A percentile compares a stretch with the other conserved stretches of the same genome.
Evolutionary conservation across 768 basidiomycete species (phyloP).

Genomic region (Russula sp.): DNA sequence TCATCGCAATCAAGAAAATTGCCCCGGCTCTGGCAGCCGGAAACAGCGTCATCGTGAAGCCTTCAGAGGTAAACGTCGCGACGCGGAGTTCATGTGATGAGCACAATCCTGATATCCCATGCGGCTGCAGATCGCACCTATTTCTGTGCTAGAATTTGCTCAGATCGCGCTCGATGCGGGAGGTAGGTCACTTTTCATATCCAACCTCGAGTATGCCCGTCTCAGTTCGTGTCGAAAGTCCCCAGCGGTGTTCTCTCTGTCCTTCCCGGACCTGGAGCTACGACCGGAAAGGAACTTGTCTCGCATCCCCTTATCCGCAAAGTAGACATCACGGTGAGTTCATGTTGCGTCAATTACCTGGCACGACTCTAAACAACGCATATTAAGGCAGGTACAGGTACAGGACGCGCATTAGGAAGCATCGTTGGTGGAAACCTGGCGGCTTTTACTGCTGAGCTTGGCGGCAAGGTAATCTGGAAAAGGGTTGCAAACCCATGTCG

Average conservation of each 20-base stretch:
- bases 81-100: background rate
- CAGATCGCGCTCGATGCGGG: constrained; percentile 63
- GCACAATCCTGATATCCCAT: background rate
- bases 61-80: constrained; percentile 57
- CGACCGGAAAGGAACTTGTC: constrained; percentile 62
- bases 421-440: constrained; percentile 73
- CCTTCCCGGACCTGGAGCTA: constrained; percentile 66
- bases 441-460: constrained; percentile 77
- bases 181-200: constrained; percentile 41
- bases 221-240: constrained; percentile 45
- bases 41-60: constrained; percentile 79
- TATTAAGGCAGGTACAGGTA: constrained; percentile 68
- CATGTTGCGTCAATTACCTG: background rate
- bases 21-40: constrained; percentile 82
- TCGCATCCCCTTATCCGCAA: constrained; percentile 67
- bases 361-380: background rate
- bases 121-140: constrained; percentile 59
- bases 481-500: background rate
- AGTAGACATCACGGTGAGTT: constrained; percentile 76
- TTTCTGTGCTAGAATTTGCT: constrained; percentile 76
- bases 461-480: constrained; percentile 60
- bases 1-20: constrained; percentile 88
- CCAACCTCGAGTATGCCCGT: background rate
- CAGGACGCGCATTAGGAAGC: constrained; percentile 70
- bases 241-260: constrained; percentile 71